Evolutionary conservation across 1,284 basidiomycete genomes (phyloP).

Genomic region (Leccinum variabile): DNA sequence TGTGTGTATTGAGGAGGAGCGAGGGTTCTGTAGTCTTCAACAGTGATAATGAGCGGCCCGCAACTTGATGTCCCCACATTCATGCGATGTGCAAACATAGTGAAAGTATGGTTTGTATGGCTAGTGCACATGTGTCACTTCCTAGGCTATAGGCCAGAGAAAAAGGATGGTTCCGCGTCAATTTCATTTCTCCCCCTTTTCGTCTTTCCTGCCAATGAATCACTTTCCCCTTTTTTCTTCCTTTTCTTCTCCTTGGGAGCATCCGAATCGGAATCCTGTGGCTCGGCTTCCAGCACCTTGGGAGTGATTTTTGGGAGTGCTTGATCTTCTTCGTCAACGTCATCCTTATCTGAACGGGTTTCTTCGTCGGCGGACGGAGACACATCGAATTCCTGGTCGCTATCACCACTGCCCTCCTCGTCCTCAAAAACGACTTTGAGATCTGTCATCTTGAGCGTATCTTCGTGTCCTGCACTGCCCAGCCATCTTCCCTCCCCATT

Average conservation of each 20-base stretch:
- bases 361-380: conserved; percentile 39
- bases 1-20: neutral
- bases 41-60: neutral
- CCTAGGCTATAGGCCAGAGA: conserved; percentile 55
- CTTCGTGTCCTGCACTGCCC: conserved; percentile 93
- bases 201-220: conserved; percentile 47
- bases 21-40: neutral
- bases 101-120: neutral
- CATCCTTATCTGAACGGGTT: conserved; percentile 41
- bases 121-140: neutral
- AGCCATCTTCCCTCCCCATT: conserved; percentile 72
- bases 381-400: conserved; percentile 34
- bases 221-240: conserved; percentile 56
- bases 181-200: conserved; percentile 60
- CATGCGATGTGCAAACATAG: neutral
- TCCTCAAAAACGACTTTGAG: conserved; percentile 59
- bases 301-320: conserved; percentile 3
- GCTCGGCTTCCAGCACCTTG: conserved; percentile 2
- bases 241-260: conserved; percentile 50
- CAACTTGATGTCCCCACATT: neutral
- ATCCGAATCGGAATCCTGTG: conserved; percentile 39
- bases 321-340: conserved; percentile 7
- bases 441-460: conserved; percentile 83
- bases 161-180: conserved; percentile 62
- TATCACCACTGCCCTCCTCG: conserved; percentile 29